Base-by-base conservation (phyloP, 2,329 filamentous ascomycete species). In the Beauveria pseudobassiana region DNA sequence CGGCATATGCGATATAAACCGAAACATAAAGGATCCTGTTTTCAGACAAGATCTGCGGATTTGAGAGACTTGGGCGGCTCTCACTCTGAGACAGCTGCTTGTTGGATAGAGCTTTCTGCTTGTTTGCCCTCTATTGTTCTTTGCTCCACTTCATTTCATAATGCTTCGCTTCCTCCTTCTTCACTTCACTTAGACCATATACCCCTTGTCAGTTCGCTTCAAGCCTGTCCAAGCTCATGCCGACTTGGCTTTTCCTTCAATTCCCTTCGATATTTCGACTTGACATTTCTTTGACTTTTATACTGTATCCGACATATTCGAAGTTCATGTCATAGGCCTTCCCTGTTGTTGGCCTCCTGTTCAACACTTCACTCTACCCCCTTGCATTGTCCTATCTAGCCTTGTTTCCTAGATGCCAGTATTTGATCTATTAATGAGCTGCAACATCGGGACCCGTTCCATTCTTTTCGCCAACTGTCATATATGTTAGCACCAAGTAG, bases 391-490 rank as follows among this genome's bases (percentile, higher is more conserved):
- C 64, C 63, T 5, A 60, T 49, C n/a, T 49, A 26, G 6, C 5
- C 28, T 26, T 54, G 12, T 14, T 53, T 42, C 50, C n/a, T 26
- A 51, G 12, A 26, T 58, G 48, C 59, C 40, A 46, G 26, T 62
- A 53, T 58, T 24, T 59, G 43, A 42, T 63, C 55, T 9, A 40
- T 59, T 46, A 79, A 65, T 78, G 74, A 52, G 65, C 66, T 58
- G 66, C 61, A 54, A 71, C 69, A 59, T 74, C 78, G 1, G 82
- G 82, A 0, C 80, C 81, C 3, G 78, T 76, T 16, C 74, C 77
- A 64, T 86, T 86, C 66, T 74, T 81, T 73, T 86, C 83, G 16
- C 82, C 83, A 49, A 86, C 83, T 86, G 30, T 5, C 22, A 14
- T n/a, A 38, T 22, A 22, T 28, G 22, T 59, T 49, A 49, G 50